Conservation (phyloP, 208 protist genomes). For the Porcisia hertigi region DNA sequence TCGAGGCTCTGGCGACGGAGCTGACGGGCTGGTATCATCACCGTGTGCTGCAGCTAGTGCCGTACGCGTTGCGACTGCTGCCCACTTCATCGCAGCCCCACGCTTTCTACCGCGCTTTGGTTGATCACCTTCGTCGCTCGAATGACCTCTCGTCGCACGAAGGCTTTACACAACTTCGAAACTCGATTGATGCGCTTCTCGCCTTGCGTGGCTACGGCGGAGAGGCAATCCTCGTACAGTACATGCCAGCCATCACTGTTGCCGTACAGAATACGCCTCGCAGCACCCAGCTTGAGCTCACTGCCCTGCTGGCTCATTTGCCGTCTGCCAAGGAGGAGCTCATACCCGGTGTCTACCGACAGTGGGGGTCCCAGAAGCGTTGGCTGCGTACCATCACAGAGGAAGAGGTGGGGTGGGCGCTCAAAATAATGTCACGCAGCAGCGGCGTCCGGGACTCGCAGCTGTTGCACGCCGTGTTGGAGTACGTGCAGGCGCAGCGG, state of each 20-base stretch:
- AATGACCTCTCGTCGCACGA: conserved; percentile 57
- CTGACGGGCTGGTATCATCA: conserved; percentile 26
- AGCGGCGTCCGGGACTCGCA: conserved; percentile 37
- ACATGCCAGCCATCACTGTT: conserved; percentile 70
- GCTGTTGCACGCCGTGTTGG: conserved; percentile 61
- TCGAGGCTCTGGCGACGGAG: conserved; percentile 24
- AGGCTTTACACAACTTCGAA: conserved; percentile 32
- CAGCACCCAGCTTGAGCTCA: conserved; percentile 59
- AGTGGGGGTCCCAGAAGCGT: conserved; percentile 45
- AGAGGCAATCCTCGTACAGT: conserved; percentile 47
- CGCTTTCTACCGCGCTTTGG: conserved; percentile 45
- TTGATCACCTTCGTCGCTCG: conserved; percentile 51
- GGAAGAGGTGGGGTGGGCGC: conserved; percentile 45
- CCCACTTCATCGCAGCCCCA: conserved; percentile 34
- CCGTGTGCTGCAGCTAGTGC: conserved; percentile 42
- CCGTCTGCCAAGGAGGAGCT: conserved; percentile 48
- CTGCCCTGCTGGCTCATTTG: conserved; percentile 46
- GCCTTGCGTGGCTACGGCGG: conserved; percentile 63
- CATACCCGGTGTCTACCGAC: conserved; percentile 56
- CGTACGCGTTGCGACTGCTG: conserved; percentile 40
- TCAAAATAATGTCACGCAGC: conserved; percentile 55
- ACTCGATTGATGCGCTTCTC: conserved; percentile 51
- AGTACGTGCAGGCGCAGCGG: conserved; percentile 47
- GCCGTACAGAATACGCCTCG: conserved; percentile 57
- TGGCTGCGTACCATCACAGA: conserved; percentile 52